phyloP scores from a whole-genome alignment of 1,284 basidiomycete species.

The Ceratobasidium sp. region DNA sequence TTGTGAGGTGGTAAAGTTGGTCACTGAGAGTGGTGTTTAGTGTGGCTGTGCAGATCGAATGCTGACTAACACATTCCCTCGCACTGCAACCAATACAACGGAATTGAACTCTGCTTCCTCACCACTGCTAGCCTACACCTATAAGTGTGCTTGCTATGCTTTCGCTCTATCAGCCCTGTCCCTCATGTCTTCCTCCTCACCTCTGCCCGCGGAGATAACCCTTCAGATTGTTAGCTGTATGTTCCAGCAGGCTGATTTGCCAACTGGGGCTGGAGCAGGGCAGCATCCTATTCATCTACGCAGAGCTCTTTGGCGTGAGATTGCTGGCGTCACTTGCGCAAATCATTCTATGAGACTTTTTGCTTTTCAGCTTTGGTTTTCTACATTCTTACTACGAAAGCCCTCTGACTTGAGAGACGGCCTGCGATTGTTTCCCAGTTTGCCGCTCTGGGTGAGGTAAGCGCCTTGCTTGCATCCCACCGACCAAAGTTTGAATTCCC shows the following conservation, averaged over 20 bases:
- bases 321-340: slow-evolving; percentile 23
- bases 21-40: slow-evolving; percentile 4
- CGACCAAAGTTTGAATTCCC: slow-evolving; percentile 15
- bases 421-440: slow-evolving; percentile 30
- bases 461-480: slow-evolving; percentile 8
- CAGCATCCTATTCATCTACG: background rate
- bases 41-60: slow-evolving; percentile 36
- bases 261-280: slow-evolving; percentile 14
- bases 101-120: slow-evolving; percentile 31
- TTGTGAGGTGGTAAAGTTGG: slow-evolving; percentile 29
- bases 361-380: slow-evolving; percentile 36
- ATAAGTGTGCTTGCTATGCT: slow-evolving; percentile 44
- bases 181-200: slow-evolving; percentile 26
- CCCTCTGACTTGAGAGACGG: slow-evolving; percentile 41
- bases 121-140: slow-evolving; percentile 31
- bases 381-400: slow-evolving; percentile 34
- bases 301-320: slow-evolving; percentile 36
- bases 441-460: slow-evolving; percentile 43
- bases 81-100: slow-evolving; percentile 8
- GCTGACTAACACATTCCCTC: background rate
- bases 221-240: slow-evolving; percentile 39
- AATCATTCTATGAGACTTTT: slow-evolving; percentile 28
- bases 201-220: slow-evolving; percentile 44
- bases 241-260: slow-evolving; percentile 18
- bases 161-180: slow-evolving; percentile 7